Evolutionary conservation across 495 filamentous ascomycete species (phyloP), one percentile per base, ranked within the genome.

Genomic region (Lasiosphaeria ovina): DNA sequence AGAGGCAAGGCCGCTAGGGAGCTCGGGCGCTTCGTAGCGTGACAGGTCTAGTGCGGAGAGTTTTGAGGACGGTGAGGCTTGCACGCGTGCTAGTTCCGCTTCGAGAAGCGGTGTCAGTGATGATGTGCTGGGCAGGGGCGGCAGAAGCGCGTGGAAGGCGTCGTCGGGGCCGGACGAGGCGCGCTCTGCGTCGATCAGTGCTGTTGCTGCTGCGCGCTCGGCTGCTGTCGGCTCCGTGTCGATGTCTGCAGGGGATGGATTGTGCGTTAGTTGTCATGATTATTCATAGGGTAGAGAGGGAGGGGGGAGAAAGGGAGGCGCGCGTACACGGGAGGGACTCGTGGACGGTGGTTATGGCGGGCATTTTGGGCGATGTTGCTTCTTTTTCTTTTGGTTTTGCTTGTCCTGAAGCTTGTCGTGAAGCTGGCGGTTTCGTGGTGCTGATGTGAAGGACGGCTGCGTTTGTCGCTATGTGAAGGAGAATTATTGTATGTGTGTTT

Each of bases 311-410:
- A 9, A 17, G 14, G 47, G 63, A 14, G 44, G 44, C 12, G 44
- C 12, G 44, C 74, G 35, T 85, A 92, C 90, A 96, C 24, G 90
- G 91, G 14, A 96, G 85, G 12, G 90, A 95, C 69, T 95, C 91
- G 75, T 93, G 89, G 47, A 83, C 81, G 63, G 84, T 83, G 53
- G 82, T 84, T 59, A 89, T 87, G 55, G 90, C 79, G 58, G 89
- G 81, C 87, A 91, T 89, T 35, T 60, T 75, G 42, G 54, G 45
- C 31, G 51, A 47, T 35, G 55, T 31, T 55, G 51, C 3, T 34
- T 53, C 36, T 16, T 42, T 55, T 35, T 34, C 32, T 36, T 40
- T 60, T 24, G 9, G 6, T 51, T 51, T 17, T 51, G 3, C n/a
- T 24, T 51, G 24, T 51, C 48, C 14, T 50, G 14, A 8, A n/a